Evolutionary conservation across 2,329 filamentous ascomycete species (phyloP), one percentile per base, ranked within the genome.

Genomic region (Gliomastix tumulicola): DNA sequence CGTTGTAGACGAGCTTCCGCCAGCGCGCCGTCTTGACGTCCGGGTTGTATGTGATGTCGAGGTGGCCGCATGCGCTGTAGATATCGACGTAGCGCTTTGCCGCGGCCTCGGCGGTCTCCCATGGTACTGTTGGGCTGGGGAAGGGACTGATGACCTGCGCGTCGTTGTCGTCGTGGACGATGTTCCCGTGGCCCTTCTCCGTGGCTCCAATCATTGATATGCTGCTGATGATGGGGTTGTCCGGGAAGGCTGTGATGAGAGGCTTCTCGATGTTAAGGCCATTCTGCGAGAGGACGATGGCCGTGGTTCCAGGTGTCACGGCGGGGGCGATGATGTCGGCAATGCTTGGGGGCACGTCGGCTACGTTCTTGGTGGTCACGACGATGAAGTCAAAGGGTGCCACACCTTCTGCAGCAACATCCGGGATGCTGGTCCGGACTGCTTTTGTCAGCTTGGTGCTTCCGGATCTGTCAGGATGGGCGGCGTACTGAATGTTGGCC

Each of bases 201-300:
- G 65, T 65, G 3, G 69, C 65, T 18, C 72, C 70, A 37, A 73
- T 74, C 34, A 70, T 56, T 3, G 63, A 66, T 8, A 79, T 62
- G 4, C 72, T 71, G 4, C 67, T 71, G 2, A 81, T 57, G 6
- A 78, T 47, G 1, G 66, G 50, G 40, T 74, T 79, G 4, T 48
- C 39, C 0, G 74, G 74, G 46, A 76, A 77, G 1, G 55, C 51
- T 1, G 49, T 38, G 16, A 71, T 48, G 17, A 80, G 48, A 0
- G 74, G 72, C 28, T 62, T 66, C 43, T 81, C 74, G 42, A 81
- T 80, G 45, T 79, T 76, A n/a, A 81, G 54, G 1, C 77, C 76
- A 46, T 82, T 81, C 42, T 82, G 77, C 7, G 76, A 56, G 8
- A 81, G 62, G 1, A 79, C 60, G 30, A 81, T 69, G 20, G 62